Base-by-base conservation (phyloP, 371 early-diverging fungal species). In the Mucor lusitanicus region DNA sequence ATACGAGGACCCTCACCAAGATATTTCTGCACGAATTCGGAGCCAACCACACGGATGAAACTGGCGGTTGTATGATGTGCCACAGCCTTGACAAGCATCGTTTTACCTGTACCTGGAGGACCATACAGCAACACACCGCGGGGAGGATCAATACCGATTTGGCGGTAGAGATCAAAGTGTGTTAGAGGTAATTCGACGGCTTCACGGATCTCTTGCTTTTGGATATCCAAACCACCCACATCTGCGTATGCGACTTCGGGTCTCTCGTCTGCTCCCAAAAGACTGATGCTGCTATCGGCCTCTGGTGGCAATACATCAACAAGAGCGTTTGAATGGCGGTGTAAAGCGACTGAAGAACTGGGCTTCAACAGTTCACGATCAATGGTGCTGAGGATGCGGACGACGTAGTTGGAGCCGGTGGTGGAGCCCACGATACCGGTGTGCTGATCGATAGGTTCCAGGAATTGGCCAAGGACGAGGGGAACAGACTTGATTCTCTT, bases 11-110 rank as follows among this genome's bases (percentile, higher is more conserved):
- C 99, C 74, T 99, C 99, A 67, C 99, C 99, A 28, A 99, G 85
- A 81, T 99, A 99, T 81, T 99, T 99, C 80, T 99, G 99, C 46
- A 99, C 99, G 84, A 99, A 96, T 83, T 99, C 99, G 50, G 99
- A 99, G 28, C 99, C 99, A 58, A 94, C 96, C 55, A 99, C 99
- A 68, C 99, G 93, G 74, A 99, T 95, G 78, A 99, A 99, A 32
- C 99, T 92, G 6, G 99, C 99, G 0, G 98, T 96, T 6, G 99
- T 99, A 75, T 99, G 99, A 81, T 99, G 96, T 21, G 99, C 99
- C 19, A 99, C 99, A 0, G 99, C 99, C 83, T 99, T 99, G 46
- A 99, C 99, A 42, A 99, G 85, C 94, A 99, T 97, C 2, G 99
- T 99, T 84, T 99, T 98, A 30, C 95, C 99, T 15, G 93, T 93